Base-by-base conservation (phyloP, 1,284 basidiomycete genomes). In the Ustilago vetiveriae region DNA sequence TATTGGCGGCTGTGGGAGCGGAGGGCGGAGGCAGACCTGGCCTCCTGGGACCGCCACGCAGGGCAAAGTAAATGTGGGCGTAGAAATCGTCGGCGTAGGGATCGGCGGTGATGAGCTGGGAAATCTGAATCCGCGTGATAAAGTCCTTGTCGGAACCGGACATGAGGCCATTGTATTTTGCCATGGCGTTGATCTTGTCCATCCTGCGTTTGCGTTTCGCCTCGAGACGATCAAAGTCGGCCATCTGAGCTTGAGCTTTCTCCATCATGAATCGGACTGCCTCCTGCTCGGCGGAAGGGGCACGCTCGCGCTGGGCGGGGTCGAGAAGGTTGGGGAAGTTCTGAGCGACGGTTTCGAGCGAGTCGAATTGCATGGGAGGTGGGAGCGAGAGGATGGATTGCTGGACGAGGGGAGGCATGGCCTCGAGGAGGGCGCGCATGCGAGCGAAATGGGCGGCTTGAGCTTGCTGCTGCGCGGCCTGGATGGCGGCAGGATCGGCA, bases 101-200 rank as follows among this genome's bases (percentile, higher is more conserved):
- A 84, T 98, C 96, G 22, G 78, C 66, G 22, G 82, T 82, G 43
- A 97, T 93, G 27, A 98, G 89, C 81, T 98, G 95, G 1, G 94
- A 97, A 41, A 99, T 92, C 84, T 99, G 96, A 62, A 99, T 98
- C 35, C 96, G 90, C 21, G 96, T 98, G 83, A 99, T 98, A 82
- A 98, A 99, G 81, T 98, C 96, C 85, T 98, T 98, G 86, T 99
- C 96, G 14, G 92, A 95, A 82, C 94, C 92, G 0, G 91, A 93
- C 96, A 99, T 99, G 52, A 98, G 86, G 82, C 98, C 94, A 82
- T 98, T 99, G 84, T 96, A 94, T 72, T 91, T 90, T 52, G 93
- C 88, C 94, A 96, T 83, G 39, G 68, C 79, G 59, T 72, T 84
- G 63, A 81, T 72, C 66, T 81, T 81, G 33, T 69, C 68, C 43